Evolutionary conservation across 495 filamentous ascomycete species (phyloP), one percentile per base, ranked within the genome.

Genomic region (Penicillium alfredii): DNA sequence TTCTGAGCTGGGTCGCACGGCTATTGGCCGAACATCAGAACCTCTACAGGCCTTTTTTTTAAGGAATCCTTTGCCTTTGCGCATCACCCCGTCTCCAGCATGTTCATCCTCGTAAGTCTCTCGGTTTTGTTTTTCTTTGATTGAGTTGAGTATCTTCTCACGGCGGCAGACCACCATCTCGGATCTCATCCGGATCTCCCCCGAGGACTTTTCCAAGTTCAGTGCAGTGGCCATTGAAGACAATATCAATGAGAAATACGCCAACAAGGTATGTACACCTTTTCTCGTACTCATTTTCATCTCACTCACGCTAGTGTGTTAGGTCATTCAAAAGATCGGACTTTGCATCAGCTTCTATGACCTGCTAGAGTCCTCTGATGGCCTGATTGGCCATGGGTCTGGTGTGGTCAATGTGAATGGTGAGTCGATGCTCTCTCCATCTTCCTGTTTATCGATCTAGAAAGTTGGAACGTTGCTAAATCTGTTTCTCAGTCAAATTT

Each of bases 341-440:
- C 78, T 98, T 3, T 95, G 88, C 53, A 84, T 98, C 40, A 87
- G 82, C 50, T 72, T 98, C 40, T 96, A 84, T 62, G 89, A 95
- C 49, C 67, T 98, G 2, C 59, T 90, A 8, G 80, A 79, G 48
- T 80, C 84, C 4, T 93, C 89, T 1, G 93, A 98, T 54, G 93
- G 93, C 20, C 68, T 90, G 23, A 88, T 97, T 43, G 90, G 88
- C 17, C 84, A 95, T 63, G 88, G 87, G 11, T 84, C 77, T 21
- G 92, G 92, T 2, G 69, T 86, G 35, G 87, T 93, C 14, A 88
- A 94, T 53, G 86, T 96, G 13, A 95, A 96, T 51, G 87, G 88
- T 88, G 67, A 14, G 54, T 14, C 37, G n/a, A n/a, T n/a, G n/a
- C n/a, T n/a, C n/a, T n/a, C n/a, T n/a, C n/a, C n/a, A n/a, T n/a